A percentile compares a stretch with the other conserved stretches of the same genome.
Conservation (phyloP, 306 rosid genomes). For the Canavalia ensiformis region DNA sequence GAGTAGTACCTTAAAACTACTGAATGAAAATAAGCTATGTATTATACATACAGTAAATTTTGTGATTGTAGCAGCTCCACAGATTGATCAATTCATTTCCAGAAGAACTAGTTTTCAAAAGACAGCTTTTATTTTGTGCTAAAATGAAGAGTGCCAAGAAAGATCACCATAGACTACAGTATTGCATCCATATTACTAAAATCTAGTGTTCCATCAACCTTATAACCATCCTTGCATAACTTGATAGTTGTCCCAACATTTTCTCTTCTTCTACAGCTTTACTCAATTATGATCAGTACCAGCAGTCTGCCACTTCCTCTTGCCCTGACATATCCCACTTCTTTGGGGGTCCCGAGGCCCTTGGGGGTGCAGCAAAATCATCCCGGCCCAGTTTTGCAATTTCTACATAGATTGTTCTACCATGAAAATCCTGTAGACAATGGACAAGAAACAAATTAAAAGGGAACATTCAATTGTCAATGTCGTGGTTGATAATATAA, state of each 20-base stretch:
- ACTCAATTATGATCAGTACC: constrained; percentile 70
- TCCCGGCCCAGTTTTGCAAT: constrained; percentile 70
- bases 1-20: background rate
- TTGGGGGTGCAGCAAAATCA: constrained; percentile 56
- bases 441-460: constrained; percentile 28
- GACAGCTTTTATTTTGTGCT: constrained; percentile 22
- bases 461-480: background rate
- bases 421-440: constrained; percentile 63
- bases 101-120: background rate
- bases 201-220: constrained; percentile 6
- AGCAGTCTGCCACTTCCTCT: constrained; percentile 83
- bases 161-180: constrained; percentile 23
- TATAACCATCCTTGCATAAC: constrained; percentile 2
- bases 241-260: constrained; percentile 34
- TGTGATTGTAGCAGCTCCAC: background rate
- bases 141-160: background rate
- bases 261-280: constrained; percentile 33
- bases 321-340: constrained; percentile 58
- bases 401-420: constrained; percentile 73
- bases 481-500: constrained; percentile 9
- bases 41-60: background rate
- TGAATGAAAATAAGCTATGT: constrained; percentile 22
- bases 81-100: background rate
- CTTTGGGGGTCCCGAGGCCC: constrained; percentile 79
- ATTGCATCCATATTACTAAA: constrained; percentile 23